Evolutionary conservation across 2,329 filamentous ascomycete species (phyloP).

Genomic region (Tolypocladium pustulatum): DNA sequence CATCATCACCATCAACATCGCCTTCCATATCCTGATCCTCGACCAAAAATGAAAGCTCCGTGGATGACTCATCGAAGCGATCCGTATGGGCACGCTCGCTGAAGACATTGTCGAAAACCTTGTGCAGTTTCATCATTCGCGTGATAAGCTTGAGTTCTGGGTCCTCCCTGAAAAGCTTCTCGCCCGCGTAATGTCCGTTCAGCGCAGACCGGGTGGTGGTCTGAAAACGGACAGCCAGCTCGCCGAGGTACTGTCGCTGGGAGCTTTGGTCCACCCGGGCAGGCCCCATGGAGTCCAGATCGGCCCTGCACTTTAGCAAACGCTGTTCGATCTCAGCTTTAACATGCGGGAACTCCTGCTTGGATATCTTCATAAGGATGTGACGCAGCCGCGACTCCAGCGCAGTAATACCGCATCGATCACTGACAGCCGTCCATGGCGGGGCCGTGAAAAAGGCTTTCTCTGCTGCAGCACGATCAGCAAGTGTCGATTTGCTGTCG

Average conservation of each 20-base stretch:
- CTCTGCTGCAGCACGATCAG: constrained; percentile 22
- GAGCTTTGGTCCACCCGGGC: constrained; percentile 13
- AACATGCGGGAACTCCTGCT: constrained; percentile 25
- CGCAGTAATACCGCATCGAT: constrained; percentile 21
- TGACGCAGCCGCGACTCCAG: constrained; percentile 23
- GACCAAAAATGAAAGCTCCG: not conserved
- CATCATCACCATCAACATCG: too few species aligned
- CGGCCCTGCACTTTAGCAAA: constrained; percentile 3
- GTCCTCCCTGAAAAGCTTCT: constrained; percentile 16
- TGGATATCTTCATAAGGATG: constrained; percentile 30
- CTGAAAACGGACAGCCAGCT: constrained; percentile 20
- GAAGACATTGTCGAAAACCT: constrained; percentile 21
- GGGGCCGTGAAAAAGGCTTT: constrained; percentile 22
- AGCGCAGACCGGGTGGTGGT: constrained; percentile 17
- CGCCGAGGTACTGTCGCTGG: constrained; percentile 25
- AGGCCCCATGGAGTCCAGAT: constrained; percentile 19
- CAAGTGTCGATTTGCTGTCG: constrained; percentile 20
- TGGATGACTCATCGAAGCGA: constrained; percentile 1
- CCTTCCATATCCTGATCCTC: not conserved
- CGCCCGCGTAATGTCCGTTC: constrained; percentile 22
- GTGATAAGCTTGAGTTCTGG: constrained; percentile 25
- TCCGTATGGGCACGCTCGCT: constrained; percentile 10
- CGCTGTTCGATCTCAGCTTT: constrained; percentile 15
- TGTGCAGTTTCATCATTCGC: constrained; percentile 23
- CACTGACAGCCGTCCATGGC: constrained; percentile 23